Base-by-base conservation (phyloP, 2,329 filamentous ascomycete genomes). In the Alternaria panax region DNA sequence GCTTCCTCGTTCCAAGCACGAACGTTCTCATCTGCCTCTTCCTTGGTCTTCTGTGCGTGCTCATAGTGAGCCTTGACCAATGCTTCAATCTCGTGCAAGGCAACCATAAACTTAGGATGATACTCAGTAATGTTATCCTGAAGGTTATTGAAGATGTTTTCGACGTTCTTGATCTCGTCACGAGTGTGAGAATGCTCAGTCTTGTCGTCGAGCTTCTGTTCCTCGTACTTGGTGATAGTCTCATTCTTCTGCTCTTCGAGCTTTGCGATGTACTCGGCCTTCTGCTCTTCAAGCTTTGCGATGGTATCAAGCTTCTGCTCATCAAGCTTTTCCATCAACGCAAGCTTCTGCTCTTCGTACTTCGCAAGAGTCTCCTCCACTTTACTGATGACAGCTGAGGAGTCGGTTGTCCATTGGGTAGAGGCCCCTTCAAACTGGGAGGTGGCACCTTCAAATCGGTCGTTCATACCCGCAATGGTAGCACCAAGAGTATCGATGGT, bases 51-150 rank as follows among this genome's bases (percentile, higher is more conserved):
- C 78, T 93, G 92, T 14, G 92, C 91, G 73, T 96, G 92, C 68
- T 96, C 92, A 71, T 91, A 97, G 75, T 98, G 93, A 74, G 96
- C 87, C 24, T 88, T 90, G 54, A 97, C 91, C 24, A 96, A 84
- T 7, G 88, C 83, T 38, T 96, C 84, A n/a, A 98, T 88, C 70
- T 97, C 92, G 69, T 92, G 90, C 65, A 99, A 87, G 0, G 91
- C 87, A 53, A 94, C 89, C 57, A 97, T 86, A 66, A 98, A 91
- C 79, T 96, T 91, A 1, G 95, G 95, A 68, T 97, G 90, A 65
- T 90, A 90, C 75, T 97, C 93, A 8, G 86, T 86, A 28, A 96
- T 85, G 58, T 95, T 88, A 59, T 86, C 90, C 72, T 96, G 91
- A 1, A 98, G 82, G 24, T 87, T 88, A 66, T 91, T 89, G 16